Base-by-base conservation (phyloP, 768 basidiomycete species). In the Amanita thiersii region DNA sequence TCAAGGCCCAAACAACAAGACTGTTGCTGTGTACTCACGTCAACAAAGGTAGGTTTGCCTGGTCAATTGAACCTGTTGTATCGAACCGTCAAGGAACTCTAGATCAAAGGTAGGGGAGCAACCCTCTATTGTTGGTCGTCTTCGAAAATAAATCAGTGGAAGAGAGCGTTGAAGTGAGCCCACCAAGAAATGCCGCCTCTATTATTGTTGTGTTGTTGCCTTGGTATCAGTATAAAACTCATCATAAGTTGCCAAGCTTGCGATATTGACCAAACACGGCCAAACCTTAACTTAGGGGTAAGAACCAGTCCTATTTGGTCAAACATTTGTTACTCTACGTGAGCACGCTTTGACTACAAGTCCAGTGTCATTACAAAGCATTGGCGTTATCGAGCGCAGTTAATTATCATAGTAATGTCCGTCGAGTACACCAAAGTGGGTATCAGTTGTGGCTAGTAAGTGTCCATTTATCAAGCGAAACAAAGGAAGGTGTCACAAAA, bases 401-500 rank as follows among this genome's bases (percentile, higher is more conserved):
- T 26, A 28, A 23, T 26, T 9, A 18, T 21, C 18, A 39, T 28
- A 39, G 21, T 23, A 18, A 25, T 37, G 39, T 40, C 39, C 39
- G 42, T 48, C 47, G 39, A 48, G 34, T 37, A 51, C 41, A 18
- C 35, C 37, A 43, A 46, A 43, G 28, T 19, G 31, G 44, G 47
- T 57, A 51, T 58, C 61, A 77, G 55, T 81, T 70, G 60, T 93
- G 90, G 56, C 87, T 91, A 21, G 72, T 81, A 48, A 88, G 58
- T 25, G 73, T 70, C 94, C 94, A 97, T 49, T 61, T 62, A 47
- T 70, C 75, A 41, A 98, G 59, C 2, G 78, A 53, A 12, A 98
- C 91, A 26, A 68, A 68, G 6, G 69, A 62, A 0, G 92, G 92
- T 9, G 77, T 81, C 47, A 83, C 73, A 60, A 77, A 82, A 34